Percentiles rank a stretch among this genome's conserved stretches.
Conservation (phyloP, 306 rosid genomes). For the Rosa lucieae region DNA sequence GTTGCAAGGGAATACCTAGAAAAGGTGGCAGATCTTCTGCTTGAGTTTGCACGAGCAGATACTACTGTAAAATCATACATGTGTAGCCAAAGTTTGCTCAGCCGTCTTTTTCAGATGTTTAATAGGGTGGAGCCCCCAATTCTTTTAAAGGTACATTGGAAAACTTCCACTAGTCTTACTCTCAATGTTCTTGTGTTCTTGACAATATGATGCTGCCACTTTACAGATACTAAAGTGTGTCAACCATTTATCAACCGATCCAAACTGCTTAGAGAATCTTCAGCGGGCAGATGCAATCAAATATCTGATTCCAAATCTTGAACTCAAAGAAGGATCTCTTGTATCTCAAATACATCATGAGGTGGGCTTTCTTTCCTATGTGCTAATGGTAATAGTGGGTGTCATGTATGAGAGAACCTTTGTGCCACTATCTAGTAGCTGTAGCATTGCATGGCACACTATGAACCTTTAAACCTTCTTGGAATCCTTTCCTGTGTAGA, state of each 20-base stretch:
- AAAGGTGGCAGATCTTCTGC: constrained; percentile 98
- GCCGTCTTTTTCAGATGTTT: constrained; percentile 99
- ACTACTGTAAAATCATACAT: constrained; percentile 84
- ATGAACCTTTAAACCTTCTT: not conserved
- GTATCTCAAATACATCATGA: constrained; percentile 93
- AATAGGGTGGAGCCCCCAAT: constrained; percentile 96
- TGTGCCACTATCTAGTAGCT: not conserved
- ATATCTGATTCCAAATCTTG: constrained; percentile 94
- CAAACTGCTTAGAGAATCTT: constrained; percentile 97
- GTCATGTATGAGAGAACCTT: not conserved
- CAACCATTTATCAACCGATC: constrained; percentile 96
- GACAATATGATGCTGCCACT: constrained; percentile 30
- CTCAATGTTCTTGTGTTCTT: constrained; percentile 14
- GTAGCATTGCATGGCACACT: not conserved
- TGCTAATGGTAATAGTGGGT: constrained; percentile 15
- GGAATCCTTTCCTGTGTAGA: not conserved
- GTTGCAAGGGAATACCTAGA: constrained; percentile 94
- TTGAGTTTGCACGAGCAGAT: constrained; percentile 97
- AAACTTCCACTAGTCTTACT: not conserved
- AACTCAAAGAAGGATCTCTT: constrained; percentile 92
- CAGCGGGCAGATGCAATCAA: constrained; percentile 99
- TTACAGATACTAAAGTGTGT: constrained; percentile 83
- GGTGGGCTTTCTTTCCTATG: constrained; percentile 45
- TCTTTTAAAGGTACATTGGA: constrained; percentile 73
- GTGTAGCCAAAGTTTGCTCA: constrained; percentile 99